Base-by-base conservation (phyloP, 2,329 filamentous ascomycete genomes). In the Microcyclosporella mali region DNA sequence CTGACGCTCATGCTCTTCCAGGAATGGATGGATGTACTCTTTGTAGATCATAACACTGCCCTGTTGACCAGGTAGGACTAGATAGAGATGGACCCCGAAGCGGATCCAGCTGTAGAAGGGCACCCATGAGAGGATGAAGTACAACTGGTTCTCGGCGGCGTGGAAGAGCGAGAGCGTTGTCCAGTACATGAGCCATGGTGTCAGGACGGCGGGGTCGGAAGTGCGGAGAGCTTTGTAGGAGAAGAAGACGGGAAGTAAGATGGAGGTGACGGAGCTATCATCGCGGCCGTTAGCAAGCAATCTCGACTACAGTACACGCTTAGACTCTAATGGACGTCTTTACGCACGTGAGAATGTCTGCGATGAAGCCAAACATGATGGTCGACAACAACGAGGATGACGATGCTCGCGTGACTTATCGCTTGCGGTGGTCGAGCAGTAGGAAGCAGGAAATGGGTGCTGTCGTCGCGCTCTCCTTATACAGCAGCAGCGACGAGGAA, bases 151-250 rank as follows among this genome's bases (percentile, higher is more conserved):
- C 70, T 97, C 92, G 66, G 82, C 79, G 49, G 92, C 78, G 43
- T 89, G 74, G 57, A 82, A 79, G 64, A 86, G 83, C 48, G 86
- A 85, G 52, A 95, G 78, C 17, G 95, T 88, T 47, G 95, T 88
- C 85, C 90, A 98, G 77, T 97, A 98, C 85, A 97, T 97, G 54
- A 97, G 79, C 92, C 92, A 98, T 82, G 90, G 90, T 51, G 87
- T 87, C 47, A 95, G 77, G 62, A 94, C 82, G 29, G 87, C 83
- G 2, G 89, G 88, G 66, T 95, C 87, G 40, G 85, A 84, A 12
- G 88, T 89, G 70, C 92, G 90, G 61, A 98, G 84, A 37, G 92
- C 90, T 74, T 97, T 97, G 77, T 95, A 97, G 52, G 90, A 95
- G 55, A 90, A 89, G 70, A 95, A 97, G 51, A 95, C 81, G 39